Evolutionary conservation across 2,329 filamentous ascomycete species (phyloP), one percentile per base, ranked within the genome.

Genomic region (Huntiella savannae): DNA sequence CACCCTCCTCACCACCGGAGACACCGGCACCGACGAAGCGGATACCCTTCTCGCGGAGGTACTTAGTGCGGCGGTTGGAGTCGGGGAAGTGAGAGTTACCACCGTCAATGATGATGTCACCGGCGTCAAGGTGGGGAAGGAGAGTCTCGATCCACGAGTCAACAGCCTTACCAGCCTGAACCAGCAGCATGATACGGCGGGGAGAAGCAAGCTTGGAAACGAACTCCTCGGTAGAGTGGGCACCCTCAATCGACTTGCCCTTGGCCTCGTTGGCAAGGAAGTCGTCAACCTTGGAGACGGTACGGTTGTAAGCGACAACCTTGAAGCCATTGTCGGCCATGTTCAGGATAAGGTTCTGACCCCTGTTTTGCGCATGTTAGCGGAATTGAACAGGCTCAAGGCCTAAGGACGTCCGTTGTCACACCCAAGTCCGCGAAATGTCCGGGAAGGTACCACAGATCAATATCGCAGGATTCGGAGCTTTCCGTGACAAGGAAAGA

Each of bases 81-180:
- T 96, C 91, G 61, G 91, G 91, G 78, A 82, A 98, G 73, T 96
- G 91, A 55, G 88, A 96, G 81, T 98, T 96, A 59, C 86, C 91
- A 64, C 91, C 91, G 62, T 98, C 91, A 60, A 98, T 96, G 73
- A 98, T 92, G 75, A 98, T 95, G 64, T 98, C 91, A 55, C 85
- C 87, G 59, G 75, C 62, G 63, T 86, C 79, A 54, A 88, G 71
- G 61, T 82, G 77, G 54, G 81, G 85, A 52, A 96, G 73, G 55
- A 98, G 80, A 57, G 79, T 79, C 75, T 95, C 86, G 60, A 98
- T 96, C 80, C 94, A 96, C 72, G 94, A 84, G 64, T 98, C 91
- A 56, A 98, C 91, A 53, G 91, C 81, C 73, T 91, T 83, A 61
- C 91, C 91, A 58, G 91, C 91, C 82, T 95, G 92, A 69, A 98